These are phyloP conservation scores for Lactarius quietus DNA, from an alignment of 768 basidiomycete genomes.

Conservation along the genomic window DNA sequence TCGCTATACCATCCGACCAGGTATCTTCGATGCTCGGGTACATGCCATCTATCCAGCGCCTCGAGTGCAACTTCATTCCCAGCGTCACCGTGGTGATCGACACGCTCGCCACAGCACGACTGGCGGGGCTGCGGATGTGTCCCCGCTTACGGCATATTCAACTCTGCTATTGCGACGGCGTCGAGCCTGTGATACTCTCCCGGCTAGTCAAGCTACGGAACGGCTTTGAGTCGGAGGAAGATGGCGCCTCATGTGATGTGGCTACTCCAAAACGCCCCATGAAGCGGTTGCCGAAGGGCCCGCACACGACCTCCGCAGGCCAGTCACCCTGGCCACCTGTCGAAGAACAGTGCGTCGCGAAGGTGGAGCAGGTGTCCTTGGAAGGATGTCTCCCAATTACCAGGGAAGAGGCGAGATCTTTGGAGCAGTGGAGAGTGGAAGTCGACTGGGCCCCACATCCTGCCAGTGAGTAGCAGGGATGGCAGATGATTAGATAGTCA, in stretches of 20 bases:
- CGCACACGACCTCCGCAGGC: not conserved
- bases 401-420: constrained; percentile 1
- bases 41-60: constrained; percentile 20
- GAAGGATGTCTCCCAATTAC: constrained; percentile 13
- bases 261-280: not conserved
- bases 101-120: constrained; percentile 13
- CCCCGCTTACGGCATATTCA: constrained; percentile 16
- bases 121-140: constrained; percentile 4
- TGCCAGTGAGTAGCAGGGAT: not conserved
- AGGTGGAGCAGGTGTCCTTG: not conserved
- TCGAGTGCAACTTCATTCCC: constrained; percentile 24
- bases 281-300: constrained; percentile 6
- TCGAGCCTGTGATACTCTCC: constrained; percentile 4
- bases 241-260: not conserved
- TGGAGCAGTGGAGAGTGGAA: constrained; percentile 13
- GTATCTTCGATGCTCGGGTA: constrained; percentile 19
- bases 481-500: not conserved
- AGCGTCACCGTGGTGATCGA: constrained; percentile 8
- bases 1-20: constrained; percentile 14
- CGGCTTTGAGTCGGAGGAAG: not conserved
- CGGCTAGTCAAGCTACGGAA: constrained; percentile 21
- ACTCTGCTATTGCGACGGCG: constrained; percentile 20
- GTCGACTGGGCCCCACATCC: not conserved
- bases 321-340: not conserved
- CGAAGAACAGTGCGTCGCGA: not conserved